Evolutionary conservation across 2,329 filamentous ascomycete species (phyloP).

Genomic region (Fusarium papillatum): DNA sequence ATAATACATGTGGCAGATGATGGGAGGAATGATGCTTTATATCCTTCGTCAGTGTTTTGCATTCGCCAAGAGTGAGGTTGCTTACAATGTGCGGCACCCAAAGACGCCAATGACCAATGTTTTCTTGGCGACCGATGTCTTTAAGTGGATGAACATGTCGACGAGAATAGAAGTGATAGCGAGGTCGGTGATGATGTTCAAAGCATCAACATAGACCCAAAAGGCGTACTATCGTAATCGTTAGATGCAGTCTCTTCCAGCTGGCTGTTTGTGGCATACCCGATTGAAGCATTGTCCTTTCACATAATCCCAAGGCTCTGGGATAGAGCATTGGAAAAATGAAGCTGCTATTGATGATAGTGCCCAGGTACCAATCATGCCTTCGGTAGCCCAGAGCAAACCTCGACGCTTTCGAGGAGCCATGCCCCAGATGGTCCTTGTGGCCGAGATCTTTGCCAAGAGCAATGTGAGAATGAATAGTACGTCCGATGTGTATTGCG

Average conservation of each 20-base stretch:
- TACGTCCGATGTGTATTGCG: slow-evolving; percentile 27
- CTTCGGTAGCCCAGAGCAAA: slow-evolving; percentile 21
- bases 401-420: slow-evolving; percentile 26
- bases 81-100: slow-evolving; percentile 25
- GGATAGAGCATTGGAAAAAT: slow-evolving; percentile 31
- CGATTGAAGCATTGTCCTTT: slow-evolving; percentile 29
- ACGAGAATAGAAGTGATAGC: slow-evolving; percentile 19
- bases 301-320: slow-evolving; percentile 33
- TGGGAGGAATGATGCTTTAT: slow-evolving; percentile 32
- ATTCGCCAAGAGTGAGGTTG: neutral
- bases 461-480: slow-evolving; percentile 25
- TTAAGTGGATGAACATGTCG: slow-evolving; percentile 13
- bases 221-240: slow-evolving; percentile 7
- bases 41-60: neutral
- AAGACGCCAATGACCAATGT: slow-evolving; percentile 26
- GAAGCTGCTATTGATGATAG: slow-evolving; percentile 19
- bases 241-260: neutral
- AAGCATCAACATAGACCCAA: slow-evolving; percentile 25
- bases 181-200: slow-evolving; percentile 27
- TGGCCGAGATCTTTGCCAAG: slow-evolving; percentile 35
- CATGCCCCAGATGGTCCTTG: slow-evolving; percentile 34
- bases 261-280: slow-evolving; percentile 9
- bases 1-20: slow-evolving; percentile 36
- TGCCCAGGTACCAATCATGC: slow-evolving; percentile 23
- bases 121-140: slow-evolving; percentile 20